A percentile compares a stretch with the other conserved stretches of the same genome.
These are phyloP conservation scores for Rauvolfia tetraphylla DNA, from an alignment of 257 asterid genomes.

Conservation along the genomic window DNA sequence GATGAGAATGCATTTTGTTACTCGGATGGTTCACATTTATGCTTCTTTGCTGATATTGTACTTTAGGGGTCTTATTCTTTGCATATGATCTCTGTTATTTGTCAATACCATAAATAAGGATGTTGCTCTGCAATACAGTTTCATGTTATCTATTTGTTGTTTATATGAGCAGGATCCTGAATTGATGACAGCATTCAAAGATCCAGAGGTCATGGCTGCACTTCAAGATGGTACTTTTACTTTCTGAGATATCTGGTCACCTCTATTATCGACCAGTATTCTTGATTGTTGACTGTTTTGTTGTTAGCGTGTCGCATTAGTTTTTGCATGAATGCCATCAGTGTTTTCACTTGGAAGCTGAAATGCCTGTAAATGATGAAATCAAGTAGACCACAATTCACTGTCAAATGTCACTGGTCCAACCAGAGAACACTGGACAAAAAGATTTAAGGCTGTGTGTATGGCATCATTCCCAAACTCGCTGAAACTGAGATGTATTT, in stretches of 20 bases:
- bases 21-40: neutral
- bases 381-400: too few relatives aligned
- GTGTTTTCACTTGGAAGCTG: neutral
- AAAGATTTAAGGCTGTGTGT: neutral
- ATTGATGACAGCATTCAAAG: slow-evolving; percentile 93
- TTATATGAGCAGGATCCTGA: slow-evolving; percentile 82
- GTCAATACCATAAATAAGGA: neutral
- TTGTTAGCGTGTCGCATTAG: neutral
- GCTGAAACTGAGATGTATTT: neutral
- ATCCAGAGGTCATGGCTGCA: slow-evolving; percentile 98
- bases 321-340: neutral
- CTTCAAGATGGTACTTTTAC: slow-evolving; percentile 82
- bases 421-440: neutral
- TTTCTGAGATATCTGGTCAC: neutral
- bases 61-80: neutral
- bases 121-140: neutral
- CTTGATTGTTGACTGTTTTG: neutral
- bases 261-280: neutral
- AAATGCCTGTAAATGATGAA: neutral
- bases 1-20: neutral
- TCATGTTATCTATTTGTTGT: slow-evolving; percentile 14
- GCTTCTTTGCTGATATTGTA: neutral
- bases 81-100: neutral
- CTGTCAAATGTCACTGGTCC: neutral
- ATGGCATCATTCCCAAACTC: neutral